Percentiles rank a stretch among this genome's conserved stretches.
These are phyloP conservation scores for Aspergillus thermomutatus DNA, from an alignment of 2,329 filamentous ascomycete species.

Conservation along the genomic window DNA sequence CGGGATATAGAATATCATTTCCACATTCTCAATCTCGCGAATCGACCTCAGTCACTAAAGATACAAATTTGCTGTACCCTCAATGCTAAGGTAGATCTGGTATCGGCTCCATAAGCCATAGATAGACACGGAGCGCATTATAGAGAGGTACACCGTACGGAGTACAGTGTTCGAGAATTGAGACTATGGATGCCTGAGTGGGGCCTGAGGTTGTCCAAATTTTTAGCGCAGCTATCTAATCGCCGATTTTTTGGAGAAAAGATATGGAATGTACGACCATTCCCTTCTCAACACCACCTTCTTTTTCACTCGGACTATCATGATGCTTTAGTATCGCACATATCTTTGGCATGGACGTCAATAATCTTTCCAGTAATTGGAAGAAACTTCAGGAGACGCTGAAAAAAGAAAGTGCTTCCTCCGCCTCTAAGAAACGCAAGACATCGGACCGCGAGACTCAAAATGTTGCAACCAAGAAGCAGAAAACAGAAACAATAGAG, in stretches of 20 bases:
- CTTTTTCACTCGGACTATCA: constrained; percentile 9
- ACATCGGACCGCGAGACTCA: constrained; percentile 28
- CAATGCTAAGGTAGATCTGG: neutral
- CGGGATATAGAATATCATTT: neutral
- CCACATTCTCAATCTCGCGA: neutral
- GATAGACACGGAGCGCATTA: neutral
- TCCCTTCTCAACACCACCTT: neutral
- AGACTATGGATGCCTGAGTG: neutral
- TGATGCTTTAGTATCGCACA: constrained; percentile 18
- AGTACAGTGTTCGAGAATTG: neutral
- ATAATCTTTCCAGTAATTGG: constrained; percentile 49
- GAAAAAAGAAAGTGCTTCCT: constrained; percentile 28
- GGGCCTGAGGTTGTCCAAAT: constrained; percentile 8
- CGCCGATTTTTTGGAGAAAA: neutral
- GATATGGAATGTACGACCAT: neutral
- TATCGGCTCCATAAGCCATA: neutral
- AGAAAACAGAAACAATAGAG: constrained; percentile 20
- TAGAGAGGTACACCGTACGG: too few relatives aligned
- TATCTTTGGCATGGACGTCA: constrained; percentile 39
- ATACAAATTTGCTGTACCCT: neutral
- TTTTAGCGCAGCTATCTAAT: constrained; percentile 12
- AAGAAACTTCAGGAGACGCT: constrained; percentile 49
- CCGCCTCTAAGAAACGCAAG: constrained; percentile 32
- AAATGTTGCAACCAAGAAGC: constrained; percentile 33
- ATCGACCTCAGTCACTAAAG: neutral